A percentile compares a stretch with the other conserved stretches of the same genome.
phyloP scores from a whole-genome alignment of 345 rosid genomes.

The Salix exigua region DNA sequence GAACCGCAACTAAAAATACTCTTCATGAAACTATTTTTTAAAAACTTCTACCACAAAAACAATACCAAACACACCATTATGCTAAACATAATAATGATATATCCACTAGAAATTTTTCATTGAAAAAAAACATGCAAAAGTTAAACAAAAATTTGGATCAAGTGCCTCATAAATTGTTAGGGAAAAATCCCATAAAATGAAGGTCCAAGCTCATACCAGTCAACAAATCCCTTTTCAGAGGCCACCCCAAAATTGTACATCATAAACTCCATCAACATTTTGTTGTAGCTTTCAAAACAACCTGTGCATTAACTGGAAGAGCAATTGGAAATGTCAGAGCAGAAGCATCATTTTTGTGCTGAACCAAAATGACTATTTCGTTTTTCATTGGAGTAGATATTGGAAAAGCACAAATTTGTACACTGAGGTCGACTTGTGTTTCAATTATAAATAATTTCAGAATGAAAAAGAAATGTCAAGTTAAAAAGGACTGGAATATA shows the following conservation, averaged over 20 bases:
- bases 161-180: background rate
- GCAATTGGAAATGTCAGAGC: constrained; percentile 9
- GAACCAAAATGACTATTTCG: background rate
- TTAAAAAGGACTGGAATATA: background rate
- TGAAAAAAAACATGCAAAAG: background rate
- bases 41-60: too few relatives aligned
- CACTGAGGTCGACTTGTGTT: background rate
- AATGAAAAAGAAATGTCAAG: background rate
- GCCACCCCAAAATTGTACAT: background rate
- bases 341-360: background rate
- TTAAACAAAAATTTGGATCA: background rate
- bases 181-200: background rate
- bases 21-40: too few relatives aligned
- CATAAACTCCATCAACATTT: constrained; percentile 84
- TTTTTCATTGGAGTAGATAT: background rate
- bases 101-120: background rate
- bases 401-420: background rate
- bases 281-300: constrained; percentile 86
- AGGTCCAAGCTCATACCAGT: background rate
- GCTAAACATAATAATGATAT: background rate
- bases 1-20: too few relatives aligned
- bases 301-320: constrained; percentile 80
- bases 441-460: background rate
- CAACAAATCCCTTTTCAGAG: background rate
- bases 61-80: too few relatives aligned